Conservation (phyloP, 2,329 filamentous ascomycete species). For the Microdochium nivale region DNA sequence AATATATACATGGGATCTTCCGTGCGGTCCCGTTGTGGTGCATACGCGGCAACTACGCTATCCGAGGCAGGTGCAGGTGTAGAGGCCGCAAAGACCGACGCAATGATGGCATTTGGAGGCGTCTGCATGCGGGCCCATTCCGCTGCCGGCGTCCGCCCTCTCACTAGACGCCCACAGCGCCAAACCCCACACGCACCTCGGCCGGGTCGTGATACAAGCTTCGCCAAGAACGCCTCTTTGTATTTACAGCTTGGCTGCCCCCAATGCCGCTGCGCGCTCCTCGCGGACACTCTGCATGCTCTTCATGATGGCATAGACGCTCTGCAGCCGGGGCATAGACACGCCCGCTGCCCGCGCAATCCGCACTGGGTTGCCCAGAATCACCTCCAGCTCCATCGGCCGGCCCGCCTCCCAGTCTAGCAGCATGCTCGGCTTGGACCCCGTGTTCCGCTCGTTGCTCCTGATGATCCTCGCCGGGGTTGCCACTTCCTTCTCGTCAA, state of each 20-base stretch:
- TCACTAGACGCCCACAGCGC: too few species aligned
- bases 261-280: conserved; percentile 6
- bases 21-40: too few species aligned
- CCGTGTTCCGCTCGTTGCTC: conserved; percentile 56
- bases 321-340: conserved; percentile 59
- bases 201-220: too few species aligned
- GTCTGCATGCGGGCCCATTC: too few species aligned
- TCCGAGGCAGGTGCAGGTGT: too few species aligned
- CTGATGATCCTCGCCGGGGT: conserved; percentile 52
- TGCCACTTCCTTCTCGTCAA: conserved; percentile 49
- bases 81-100: too few species aligned
- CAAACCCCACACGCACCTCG: too few species aligned
- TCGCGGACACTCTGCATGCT: conserved; percentile 51
- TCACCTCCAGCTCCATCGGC: conserved; percentile 63
- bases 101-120: too few species aligned
- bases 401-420: conserved; percentile 60
- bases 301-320: conserved; percentile 55
- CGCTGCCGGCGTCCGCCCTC: too few species aligned
- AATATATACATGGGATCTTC: too few species aligned
- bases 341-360: conserved; percentile 54
- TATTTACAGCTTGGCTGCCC: conserved; percentile 25
- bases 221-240: too few species aligned
- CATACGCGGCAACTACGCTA: too few species aligned
- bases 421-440: conserved; percentile 59
- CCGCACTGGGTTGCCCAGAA: conserved; percentile 61